Evolutionary conservation across 2,329 filamentous ascomycete species (phyloP), one percentile per base, ranked within the genome.

Genomic region (Fusarium sp.): DNA sequence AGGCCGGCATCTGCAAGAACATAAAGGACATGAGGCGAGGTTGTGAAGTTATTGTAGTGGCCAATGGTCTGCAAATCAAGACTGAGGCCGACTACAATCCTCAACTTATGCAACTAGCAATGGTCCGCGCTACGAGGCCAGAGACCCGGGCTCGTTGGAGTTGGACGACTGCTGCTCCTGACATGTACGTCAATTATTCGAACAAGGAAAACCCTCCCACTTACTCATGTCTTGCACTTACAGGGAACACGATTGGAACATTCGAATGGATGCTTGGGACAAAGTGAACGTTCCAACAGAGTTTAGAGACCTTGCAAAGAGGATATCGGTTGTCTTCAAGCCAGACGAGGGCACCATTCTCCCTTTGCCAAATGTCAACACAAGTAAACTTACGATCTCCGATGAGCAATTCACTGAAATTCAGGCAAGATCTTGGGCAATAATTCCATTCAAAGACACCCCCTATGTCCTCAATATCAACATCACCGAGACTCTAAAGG

Each of bases 161-260:
- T 62, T 82, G 82, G 80, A 79, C 75, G 8, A 56, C 82, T 32
- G 76, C 76, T 32, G 79, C 81, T 11, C 82, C 82, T 20, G 82
- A 83, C 39, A 82, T 80, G 82, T 82, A 68, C 64, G 76, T 72
- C 22, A n/a, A 30, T 28, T 30, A n/a, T 24, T 20, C 32, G 8
- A 34, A 26, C 26, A 45, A 28, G 20, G 20, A 22, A 26, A n/a
- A n/a, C 22, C 20, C 32, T 15, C 17, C 38, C 14, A 26, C 22
- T 44, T 42, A 24, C 74, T 78, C 44, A 77, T 58, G 22, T 20
- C 30, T 24, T 34, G 50, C 17, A 47, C 54, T 26, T 24, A 38
- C 47, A 83, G 81, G 75, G 52, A 73, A 28, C 78, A 79, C 62
- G 82, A 84, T 68, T 84, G 82, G 82, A 80, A 72, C 54, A 65